Base-by-base conservation (phyloP, 768 basidiomycete genomes). In the Hortiboletus flavorubellus region DNA sequence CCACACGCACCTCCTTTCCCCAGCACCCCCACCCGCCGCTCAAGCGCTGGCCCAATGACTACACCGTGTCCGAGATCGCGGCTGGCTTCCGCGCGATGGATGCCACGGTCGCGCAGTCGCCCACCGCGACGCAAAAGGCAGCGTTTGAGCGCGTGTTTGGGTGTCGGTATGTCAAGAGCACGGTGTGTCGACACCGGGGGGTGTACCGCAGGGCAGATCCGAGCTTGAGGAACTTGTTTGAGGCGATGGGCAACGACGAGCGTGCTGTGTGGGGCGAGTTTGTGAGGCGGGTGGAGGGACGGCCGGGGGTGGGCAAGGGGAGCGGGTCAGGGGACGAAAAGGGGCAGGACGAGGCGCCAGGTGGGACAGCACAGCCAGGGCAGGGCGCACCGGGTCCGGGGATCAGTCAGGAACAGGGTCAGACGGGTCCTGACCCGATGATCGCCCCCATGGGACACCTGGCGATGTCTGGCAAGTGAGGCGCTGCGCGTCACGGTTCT, bases 1-100 rank as follows among this genome's bases (percentile, higher is more conserved):
- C 67, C 61, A 46, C 58, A 46, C 60, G 65, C 3, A 50, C 62
- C 12, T 60, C 74, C 26, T 75, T 78, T 44, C 76, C 83, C 3
- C 79, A 80, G 51, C 81, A 81, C 59, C 78, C 83, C 0, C 83
- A 84, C 59, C 82, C 84, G 2, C 83, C 84, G 3, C 72, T 85
- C 30, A 87, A 87, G 64, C 81, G 85, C 14, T 89, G 87, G 87
- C 87, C 87, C 35, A 87, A 87, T 63, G 87, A 88, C 70, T 87
- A 85, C 66, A 83, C 82, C 9, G 86, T 89, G 21, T 78, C 76
- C 47, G 86, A 88, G 65, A 75, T 88, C 53, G 78, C 84, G 1
- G 64, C 68, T 2, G 86, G 87, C 2, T 86, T 89, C 67, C 76
- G 74, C 37, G 70, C 78, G 39, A 80, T 79, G 75, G 74, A 77